These are phyloP conservation scores for Penicillium fuscoglaucum DNA, from an alignment of 2,329 filamentous ascomycete genomes.

Conservation along the genomic window DNA sequence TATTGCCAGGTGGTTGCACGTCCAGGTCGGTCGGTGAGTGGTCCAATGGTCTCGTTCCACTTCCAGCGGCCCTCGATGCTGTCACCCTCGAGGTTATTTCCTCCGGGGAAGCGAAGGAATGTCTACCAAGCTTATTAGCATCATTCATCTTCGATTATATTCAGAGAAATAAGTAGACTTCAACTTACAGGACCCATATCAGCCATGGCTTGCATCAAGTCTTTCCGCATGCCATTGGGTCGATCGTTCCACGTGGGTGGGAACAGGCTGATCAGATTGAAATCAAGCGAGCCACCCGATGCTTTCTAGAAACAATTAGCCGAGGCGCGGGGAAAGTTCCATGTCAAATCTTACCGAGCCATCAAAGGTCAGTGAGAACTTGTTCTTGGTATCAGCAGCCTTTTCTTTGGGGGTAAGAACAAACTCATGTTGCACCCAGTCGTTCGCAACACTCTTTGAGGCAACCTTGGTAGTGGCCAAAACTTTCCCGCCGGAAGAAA, in stretches of 20 bases:
- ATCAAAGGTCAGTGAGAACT: constrained; percentile 53
- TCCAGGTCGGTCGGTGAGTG: constrained; percentile 50
- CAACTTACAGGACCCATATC: constrained; percentile 26
- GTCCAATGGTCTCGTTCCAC: constrained; percentile 55
- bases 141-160: neutral
- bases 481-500: constrained; percentile 40
- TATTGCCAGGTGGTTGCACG: constrained; percentile 45
- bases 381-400: constrained; percentile 49
- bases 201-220: constrained; percentile 48
- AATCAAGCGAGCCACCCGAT: constrained; percentile 46
- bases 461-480: constrained; percentile 31
- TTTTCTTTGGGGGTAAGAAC: constrained; percentile 24
- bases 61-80: constrained; percentile 44
- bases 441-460: constrained; percentile 42
- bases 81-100: constrained; percentile 52
- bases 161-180: neutral
- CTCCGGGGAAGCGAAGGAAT: constrained; percentile 54
- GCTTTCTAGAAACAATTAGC: constrained; percentile 29
- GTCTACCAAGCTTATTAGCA: constrained; percentile 23
- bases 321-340: fast-evolving
- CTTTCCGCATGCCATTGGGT: constrained; percentile 53
- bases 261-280: constrained; percentile 56
- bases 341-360: constrained; percentile 29
- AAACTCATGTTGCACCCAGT: constrained; percentile 45
- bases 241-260: constrained; percentile 56